Evolutionary conservation across 202 grass and related monocot genomes (phyloP).

Genomic region (Panicum hallii): DNA sequence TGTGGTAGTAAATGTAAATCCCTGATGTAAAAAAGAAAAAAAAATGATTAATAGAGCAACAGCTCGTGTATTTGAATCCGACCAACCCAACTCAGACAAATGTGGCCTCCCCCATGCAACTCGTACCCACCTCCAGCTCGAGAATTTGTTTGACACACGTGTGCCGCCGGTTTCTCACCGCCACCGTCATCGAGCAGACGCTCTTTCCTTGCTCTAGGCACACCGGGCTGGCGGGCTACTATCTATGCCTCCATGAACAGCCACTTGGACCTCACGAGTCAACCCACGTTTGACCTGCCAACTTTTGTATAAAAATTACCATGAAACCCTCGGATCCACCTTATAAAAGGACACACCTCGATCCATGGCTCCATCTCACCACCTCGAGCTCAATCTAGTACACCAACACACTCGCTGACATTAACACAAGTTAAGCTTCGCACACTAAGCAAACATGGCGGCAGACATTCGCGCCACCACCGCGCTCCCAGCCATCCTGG

Average conservation of each 20-base stretch:
- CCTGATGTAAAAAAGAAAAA: no score
- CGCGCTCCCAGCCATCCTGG: constrained; percentile 36
- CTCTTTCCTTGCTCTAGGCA: constrained; percentile 17
- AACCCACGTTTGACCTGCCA: constrained; percentile 20
- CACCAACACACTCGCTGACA: background rate
- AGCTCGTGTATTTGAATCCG: constrained; percentile 32
- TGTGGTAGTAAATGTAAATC: no score
- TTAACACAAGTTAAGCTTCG: background rate
- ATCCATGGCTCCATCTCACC: constrained; percentile 1
- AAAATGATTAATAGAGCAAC: background rate
- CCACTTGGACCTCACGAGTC: background rate
- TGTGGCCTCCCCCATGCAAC: constrained; percentile 33
- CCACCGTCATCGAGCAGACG: constrained; percentile 29
- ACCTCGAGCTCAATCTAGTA: constrained; percentile 15
- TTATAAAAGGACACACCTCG: constrained; percentile 41
- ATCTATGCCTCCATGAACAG: background rate
- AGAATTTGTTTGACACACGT: no score
- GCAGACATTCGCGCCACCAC: background rate
- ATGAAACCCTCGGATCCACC: background rate
- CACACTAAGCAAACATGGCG: constrained; percentile 40
- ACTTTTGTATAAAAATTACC: constrained; percentile 41
- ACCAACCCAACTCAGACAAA: constrained; percentile 44
- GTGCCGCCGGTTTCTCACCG: constrained; percentile 6
- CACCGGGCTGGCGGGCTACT: background rate
- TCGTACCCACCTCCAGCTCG: no score